Evolutionary conservation across 2,329 filamentous ascomycete species (phyloP).

Genomic region (Alternaria sp.): DNA sequence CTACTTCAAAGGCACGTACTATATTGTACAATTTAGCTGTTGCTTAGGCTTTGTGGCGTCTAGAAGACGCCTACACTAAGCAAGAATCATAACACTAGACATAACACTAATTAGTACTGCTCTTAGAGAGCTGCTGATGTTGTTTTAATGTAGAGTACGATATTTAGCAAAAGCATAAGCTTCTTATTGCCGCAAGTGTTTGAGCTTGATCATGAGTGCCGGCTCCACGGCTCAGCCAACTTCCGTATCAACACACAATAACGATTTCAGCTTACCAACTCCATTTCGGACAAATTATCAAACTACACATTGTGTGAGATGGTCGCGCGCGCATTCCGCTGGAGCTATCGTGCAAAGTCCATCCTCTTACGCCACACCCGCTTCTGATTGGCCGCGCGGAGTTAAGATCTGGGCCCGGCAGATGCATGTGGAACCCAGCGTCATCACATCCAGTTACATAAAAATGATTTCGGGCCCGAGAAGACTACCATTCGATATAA

Average conservation of each 20-base stretch:
- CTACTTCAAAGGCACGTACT: not conserved
- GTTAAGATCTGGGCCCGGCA: slow-evolving; percentile 5
- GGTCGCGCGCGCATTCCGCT: not conserved
- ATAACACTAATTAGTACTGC: slow-evolving; percentile 37
- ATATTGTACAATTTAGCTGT: not conserved
- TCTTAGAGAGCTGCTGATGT: not conserved
- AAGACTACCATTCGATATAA: slow-evolving; percentile 1
- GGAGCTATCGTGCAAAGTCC: slow-evolving; percentile 5
- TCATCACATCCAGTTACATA: slow-evolving; percentile 8
- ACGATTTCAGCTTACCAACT: not conserved
- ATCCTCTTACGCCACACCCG: not conserved
- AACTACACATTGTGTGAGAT: not conserved
- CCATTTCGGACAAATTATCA: not conserved
- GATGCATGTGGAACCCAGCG: slow-evolving; percentile 5
- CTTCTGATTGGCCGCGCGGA: slow-evolving; percentile 6
- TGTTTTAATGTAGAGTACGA: slow-evolving; percentile 5
- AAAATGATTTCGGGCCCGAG: slow-evolving; percentile 11
- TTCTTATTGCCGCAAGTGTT: not conserved
- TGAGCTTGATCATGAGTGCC: not conserved
- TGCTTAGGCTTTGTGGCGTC: slow-evolving; percentile 21
- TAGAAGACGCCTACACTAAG: slow-evolving; percentile 60
- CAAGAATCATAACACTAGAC: slow-evolving; percentile 75
- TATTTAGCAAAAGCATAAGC: not conserved
- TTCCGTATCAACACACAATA: not conserved
- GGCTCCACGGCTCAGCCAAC: not conserved